A percentile compares a stretch with the other conserved stretches of the same genome.
These are phyloP conservation scores for Oryza glumipatula DNA, from an alignment of 176 grass and related monocot genomes.

Conservation along the genomic window DNA sequence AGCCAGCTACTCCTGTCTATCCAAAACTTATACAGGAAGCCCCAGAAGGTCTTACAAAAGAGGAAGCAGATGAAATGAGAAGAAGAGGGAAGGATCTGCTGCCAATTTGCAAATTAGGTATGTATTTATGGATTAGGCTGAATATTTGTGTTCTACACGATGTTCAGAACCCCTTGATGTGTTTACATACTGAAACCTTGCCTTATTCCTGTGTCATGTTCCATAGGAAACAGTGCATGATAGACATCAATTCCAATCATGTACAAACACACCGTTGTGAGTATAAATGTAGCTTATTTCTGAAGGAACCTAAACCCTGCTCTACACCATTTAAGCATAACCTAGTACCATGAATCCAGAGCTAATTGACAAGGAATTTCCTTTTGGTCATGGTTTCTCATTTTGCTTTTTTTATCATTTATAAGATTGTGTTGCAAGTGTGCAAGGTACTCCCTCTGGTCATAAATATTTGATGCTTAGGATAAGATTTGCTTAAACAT, in stretches of 20 bases:
- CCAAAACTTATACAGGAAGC: conserved; percentile 88
- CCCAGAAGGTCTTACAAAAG: conserved; percentile 86
- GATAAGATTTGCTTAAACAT: no score
- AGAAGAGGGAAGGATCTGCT: conserved; percentile 66
- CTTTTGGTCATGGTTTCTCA: not conserved
- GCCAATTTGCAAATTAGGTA: conserved; percentile 97
- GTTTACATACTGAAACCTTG: not conserved
- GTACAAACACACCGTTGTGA: not conserved
- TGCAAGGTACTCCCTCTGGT: no score
- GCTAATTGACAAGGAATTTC: not conserved
- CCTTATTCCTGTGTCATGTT: not conserved
- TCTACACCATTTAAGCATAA: conserved; percentile 3
- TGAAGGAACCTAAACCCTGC: not conserved
- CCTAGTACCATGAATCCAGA: not conserved
- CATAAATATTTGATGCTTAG: no score
- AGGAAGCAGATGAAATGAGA: conserved; percentile 85
- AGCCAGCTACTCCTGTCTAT: conserved; percentile 85
- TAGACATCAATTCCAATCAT: not conserved
- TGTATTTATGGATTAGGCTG: conserved; percentile 18
- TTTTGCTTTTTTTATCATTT: not conserved
- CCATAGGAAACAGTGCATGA: not conserved
- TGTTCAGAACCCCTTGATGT: not conserved
- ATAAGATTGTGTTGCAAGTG: not conserved
- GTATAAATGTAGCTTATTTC: not conserved
- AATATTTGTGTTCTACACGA: conserved; percentile 18